Percentiles rank a stretch among this genome's conserved stretches.
phyloP scores from a whole-genome alignment of 2,329 filamentous ascomycete genomes.

The Stagonosporopsis tanaceti region DNA sequence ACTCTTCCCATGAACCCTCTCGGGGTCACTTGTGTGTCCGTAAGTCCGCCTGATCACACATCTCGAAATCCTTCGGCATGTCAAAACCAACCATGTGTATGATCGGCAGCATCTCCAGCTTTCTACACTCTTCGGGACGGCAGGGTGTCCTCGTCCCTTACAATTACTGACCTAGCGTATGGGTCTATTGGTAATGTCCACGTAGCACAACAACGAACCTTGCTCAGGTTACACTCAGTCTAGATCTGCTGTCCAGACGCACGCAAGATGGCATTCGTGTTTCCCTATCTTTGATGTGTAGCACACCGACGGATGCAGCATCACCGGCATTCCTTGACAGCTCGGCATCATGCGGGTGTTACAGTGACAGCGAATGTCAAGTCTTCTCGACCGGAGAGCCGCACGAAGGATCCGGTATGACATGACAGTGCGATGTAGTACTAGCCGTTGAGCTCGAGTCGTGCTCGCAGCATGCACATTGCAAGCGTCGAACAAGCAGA shows the following conservation, averaged over 20 bases:
- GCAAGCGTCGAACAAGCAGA: too few relatives aligned
- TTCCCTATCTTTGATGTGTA: neutral
- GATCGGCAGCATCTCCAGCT: neutral
- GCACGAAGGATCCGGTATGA: neutral
- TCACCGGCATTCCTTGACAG: slow-evolving; percentile 3
- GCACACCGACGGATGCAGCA: neutral
- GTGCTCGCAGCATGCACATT: neutral
- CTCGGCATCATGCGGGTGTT: slow-evolving; percentile 1
- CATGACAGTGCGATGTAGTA: neutral
- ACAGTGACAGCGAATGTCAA: slow-evolving; percentile 7
- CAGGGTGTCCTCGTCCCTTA: neutral
- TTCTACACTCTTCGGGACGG: neutral
- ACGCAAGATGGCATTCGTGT: slow-evolving; percentile 1
- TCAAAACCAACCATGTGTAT: neutral
- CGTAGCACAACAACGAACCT: neutral
- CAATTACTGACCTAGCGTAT: too few relatives aligned
- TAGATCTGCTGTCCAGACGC: neutral
- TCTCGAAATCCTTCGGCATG: neutral
- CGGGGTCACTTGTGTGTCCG: slow-evolving; percentile 7
- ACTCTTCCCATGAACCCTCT: neutral
- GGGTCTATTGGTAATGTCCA: neutral
- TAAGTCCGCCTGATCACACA: neutral
- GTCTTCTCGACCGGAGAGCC: neutral
- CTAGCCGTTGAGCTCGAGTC: neutral
- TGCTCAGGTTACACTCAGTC: slow-evolving; percentile 2